Base-by-base conservation (phyloP, 176 grass and related monocot genomes). In the Tillandsia fasciculata region DNA sequence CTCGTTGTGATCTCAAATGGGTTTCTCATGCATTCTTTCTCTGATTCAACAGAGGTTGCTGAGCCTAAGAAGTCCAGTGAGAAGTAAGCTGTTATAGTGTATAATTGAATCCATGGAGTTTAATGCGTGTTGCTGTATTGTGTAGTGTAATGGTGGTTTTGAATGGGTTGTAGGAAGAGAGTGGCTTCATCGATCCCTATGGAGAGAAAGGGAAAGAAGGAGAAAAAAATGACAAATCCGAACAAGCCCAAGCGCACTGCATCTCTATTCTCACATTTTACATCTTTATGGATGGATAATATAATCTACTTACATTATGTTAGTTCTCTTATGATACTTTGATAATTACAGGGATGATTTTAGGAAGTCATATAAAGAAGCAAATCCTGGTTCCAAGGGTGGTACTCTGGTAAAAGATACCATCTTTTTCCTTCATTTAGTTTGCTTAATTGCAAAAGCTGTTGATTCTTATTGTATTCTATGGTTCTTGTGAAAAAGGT, bases 331-430 rank as follows among this genome's bases (percentile, higher is more conserved):
- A 11, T 52, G 50, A 9, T 28, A 9, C 17, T 67, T 12, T 48
- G 26, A 48, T 65, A 10, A 53, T 68, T 75, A 15, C 77, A 97
- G 94, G 89, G 70, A 47, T 1, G 86, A 90, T 73, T 99, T 99
- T 70, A 87, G 94, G 76, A 92, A 80, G 72, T 65, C 80, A n/a
- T 93, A 51, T 65, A 99, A 97, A 72, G 87, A 82, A 26, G 78
- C 84, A 1, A 64, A 97, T 52, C 94, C 87, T 10, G 84, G 86
- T 26, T 76, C 67, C 63, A 97, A 97, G 83, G 70, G 56, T 18
- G 84, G 67, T 2, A 0, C 89, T 24, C 8, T 11, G 0, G 89
- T 96, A 80, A 42, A 68, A 50, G 0, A 12, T 26, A 50, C 29
- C 53, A 20, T 24, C 1, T 67, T n/a, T 23, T 3, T 2, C 12